Percentiles rank a stretch among this genome's conserved stretches.
Conservation (phyloP, 2,329 filamentous ascomycete species). For the Xylariomycetidae sp. region DNA sequence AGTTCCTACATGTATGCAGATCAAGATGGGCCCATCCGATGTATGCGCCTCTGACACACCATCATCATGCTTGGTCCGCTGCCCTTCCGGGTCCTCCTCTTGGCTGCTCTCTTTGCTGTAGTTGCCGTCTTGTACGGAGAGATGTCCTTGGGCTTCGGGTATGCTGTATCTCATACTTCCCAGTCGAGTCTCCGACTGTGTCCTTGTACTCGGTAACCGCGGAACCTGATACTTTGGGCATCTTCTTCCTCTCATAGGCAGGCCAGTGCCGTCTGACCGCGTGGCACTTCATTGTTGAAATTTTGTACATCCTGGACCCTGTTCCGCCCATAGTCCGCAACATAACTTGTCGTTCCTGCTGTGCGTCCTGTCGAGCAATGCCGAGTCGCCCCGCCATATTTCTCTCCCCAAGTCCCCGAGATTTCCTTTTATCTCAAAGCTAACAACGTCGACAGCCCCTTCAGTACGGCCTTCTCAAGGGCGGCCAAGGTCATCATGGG, state of each 20-base stretch:
- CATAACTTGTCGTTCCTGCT: too few species aligned
- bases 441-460: slow-evolving; percentile 9
- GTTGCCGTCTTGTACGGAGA: slow-evolving; percentile 11
- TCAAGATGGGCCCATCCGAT: slow-evolving; percentile 3
- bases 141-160: slow-evolving; percentile 12
- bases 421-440: slow-evolving; percentile 1
- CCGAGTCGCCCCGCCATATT: too few species aligned
- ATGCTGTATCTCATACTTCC: slow-evolving; percentile 12
- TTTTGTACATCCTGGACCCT: slow-evolving; percentile 8
- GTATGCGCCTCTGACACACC: slow-evolving; percentile 2
- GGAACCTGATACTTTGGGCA: too few species aligned
- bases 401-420: neutral
- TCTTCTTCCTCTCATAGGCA: slow-evolving; percentile 5
- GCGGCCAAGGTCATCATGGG: slow-evolving; percentile 44
- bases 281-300: slow-evolving; percentile 8
- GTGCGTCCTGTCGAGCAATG: too few species aligned
- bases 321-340: slow-evolving; percentile 6
- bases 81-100: slow-evolving; percentile 10
- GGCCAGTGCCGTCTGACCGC: slow-evolving; percentile 16
- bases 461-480: slow-evolving; percentile 12
- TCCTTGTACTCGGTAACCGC: too few species aligned
- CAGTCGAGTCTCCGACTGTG: too few species aligned
- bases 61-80: slow-evolving; percentile 14
- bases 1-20: too few species aligned
- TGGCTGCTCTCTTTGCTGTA: slow-evolving; percentile 14